A percentile compares a stretch with the other conserved stretches of the same genome.
phyloP scores from a whole-genome alignment of 768 basidiomycete genomes.

The Neoboletus brunneissimus region DNA sequence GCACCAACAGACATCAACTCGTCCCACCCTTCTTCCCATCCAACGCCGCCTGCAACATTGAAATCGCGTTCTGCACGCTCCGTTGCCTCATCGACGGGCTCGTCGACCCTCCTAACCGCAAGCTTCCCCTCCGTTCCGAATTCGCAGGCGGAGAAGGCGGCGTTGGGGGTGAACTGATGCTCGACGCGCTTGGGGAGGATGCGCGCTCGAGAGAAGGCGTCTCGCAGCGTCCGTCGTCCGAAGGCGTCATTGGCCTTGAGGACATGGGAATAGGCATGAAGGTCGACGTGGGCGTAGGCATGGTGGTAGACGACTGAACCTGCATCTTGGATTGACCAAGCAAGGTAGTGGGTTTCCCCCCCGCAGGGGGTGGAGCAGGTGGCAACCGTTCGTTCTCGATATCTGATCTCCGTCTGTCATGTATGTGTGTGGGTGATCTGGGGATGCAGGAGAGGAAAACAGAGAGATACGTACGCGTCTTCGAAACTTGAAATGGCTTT shows the following conservation, averaged over 20 bases:
- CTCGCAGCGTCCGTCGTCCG: constrained; percentile 36
- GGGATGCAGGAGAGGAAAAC: background rate
- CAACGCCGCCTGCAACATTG: constrained; percentile 29
- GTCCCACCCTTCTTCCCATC: constrained; percentile 25
- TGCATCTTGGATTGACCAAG: constrained; percentile 8
- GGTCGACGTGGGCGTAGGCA: background rate
- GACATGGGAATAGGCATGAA: constrained; percentile 2
- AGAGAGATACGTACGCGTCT: constrained; percentile 51
- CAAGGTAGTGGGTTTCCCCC: constrained; percentile 2
- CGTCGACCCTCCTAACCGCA: constrained; percentile 18
- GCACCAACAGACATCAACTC: constrained; percentile 1
- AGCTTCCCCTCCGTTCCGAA: constrained; percentile 16
- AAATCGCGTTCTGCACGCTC: constrained; percentile 23
- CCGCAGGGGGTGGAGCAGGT: constrained; percentile 25
- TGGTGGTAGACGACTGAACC: background rate
- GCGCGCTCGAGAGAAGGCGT: constrained; percentile 26
- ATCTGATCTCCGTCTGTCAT: constrained; percentile 23
- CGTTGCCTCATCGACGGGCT: constrained; percentile 24
- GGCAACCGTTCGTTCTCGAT: constrained; percentile 31
- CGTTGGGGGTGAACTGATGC: constrained; percentile 22
- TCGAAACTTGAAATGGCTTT: constrained; percentile 66
- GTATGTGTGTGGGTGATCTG: background rate
- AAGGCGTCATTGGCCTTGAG: constrained; percentile 17
- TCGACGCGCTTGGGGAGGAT: constrained; percentile 26
- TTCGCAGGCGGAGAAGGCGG: constrained; percentile 23